Evolutionary conservation across 805 yeast species (phyloP), one percentile per base, ranked within the genome.

Genomic region (Sporopachydermia lactativora): DNA sequence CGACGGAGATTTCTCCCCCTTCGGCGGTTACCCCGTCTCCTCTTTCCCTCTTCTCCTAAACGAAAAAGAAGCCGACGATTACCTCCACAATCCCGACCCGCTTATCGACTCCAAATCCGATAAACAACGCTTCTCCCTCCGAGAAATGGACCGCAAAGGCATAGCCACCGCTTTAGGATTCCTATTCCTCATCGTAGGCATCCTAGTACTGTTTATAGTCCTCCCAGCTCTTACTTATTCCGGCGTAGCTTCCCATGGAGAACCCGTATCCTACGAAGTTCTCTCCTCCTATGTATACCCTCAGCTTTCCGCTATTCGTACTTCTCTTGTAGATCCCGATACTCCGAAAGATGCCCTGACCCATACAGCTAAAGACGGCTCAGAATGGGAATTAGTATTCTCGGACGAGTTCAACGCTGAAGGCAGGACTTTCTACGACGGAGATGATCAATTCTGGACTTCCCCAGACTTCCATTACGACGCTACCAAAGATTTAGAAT

Each of bases 71-170:
- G 75, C 77, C 3, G 94, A 82, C 58, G 94, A 82, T 55, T 81
- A 79, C 52, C 55, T 82, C 43, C 94, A 82, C 55, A 82, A 82
- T 57, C 92, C 92, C 1, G 88, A 81, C 56, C 88, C 86, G 8
- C 73, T 80, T 24, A n/a, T n/a, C n/a, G 98, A 92, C 57, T 95
- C 94, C 16, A 74, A 77, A 44, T 75, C 79, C 52, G 94, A 85
- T 50, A 49, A 62, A 14, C 42, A 45, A 18, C 61, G 66, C 46
- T 49, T 45, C 35, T 8, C 39, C 5, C 8, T 17, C 28, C 52
- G 50, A 34, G 41, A 43, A 5, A 45, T 59, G 16, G 68, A 65
- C 50, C 41, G 47, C 19, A 53, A 67, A 5, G 66, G 68, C 2
- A 47, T 50, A 46, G 47, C 52, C 17, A 48, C 57, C 15, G 28